Percentiles rank a stretch among this genome's conserved stretches.
phyloP scores from a whole-genome alignment of 2,329 filamentous ascomycete species.

The Calonectria henricotiae region DNA sequence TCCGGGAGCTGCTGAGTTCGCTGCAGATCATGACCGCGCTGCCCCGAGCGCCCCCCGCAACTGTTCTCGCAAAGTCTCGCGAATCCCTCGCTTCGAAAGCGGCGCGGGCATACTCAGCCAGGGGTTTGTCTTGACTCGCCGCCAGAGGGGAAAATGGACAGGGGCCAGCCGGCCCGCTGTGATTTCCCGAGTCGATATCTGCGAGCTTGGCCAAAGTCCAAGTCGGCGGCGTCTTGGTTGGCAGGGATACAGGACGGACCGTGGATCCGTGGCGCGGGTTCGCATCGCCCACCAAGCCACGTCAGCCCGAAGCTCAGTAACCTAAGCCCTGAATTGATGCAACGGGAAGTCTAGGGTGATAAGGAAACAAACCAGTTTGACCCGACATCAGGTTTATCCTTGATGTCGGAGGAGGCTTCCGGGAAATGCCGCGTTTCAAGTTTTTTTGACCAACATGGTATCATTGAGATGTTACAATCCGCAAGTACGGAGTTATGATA shows the following conservation, averaged over 20 bases:
- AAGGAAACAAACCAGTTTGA: neutral
- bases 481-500: neutral
- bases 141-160: neutral
- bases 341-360: slow-evolving; percentile 6
- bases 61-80: neutral
- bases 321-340: slow-evolving; percentile 14
- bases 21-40: slow-evolving; percentile 1
- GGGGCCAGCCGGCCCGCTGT: neutral
- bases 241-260: slow-evolving; percentile 7
- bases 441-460: neutral
- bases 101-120: neutral
- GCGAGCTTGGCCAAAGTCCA: slow-evolving; percentile 6
- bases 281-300: slow-evolving; percentile 12
- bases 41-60: neutral
- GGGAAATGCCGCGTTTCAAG: neutral
- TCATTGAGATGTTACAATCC: too few species aligned
- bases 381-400: neutral
- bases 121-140: neutral
- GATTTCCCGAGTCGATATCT: neutral
- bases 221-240: slow-evolving; percentile 8
- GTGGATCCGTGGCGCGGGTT: neutral
- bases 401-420: neutral
- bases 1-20: neutral
- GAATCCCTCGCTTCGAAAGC: neutral
- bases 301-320: slow-evolving; percentile 17